A percentile compares a stretch with the other conserved stretches of the same genome.
phyloP scores from a whole-genome alignment of 75 land plant genomes.

The Cupressus sempervirens region DNA sequence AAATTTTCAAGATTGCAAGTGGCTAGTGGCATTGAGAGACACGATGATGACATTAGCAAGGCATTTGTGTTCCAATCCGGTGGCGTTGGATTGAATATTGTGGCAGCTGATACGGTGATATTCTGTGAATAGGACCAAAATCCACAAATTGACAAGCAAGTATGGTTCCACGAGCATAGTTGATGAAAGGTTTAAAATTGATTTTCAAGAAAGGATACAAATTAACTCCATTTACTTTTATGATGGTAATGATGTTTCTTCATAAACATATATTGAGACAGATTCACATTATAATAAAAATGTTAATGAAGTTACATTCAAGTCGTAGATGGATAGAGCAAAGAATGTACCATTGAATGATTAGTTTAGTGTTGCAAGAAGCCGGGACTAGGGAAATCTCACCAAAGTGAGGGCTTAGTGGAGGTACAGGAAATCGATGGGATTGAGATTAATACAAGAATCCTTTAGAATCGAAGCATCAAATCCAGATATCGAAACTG shows the following conservation, averaged over 20 bases:
- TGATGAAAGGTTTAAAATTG: slow-evolving; percentile 31
- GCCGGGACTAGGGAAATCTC: too few relatives aligned
- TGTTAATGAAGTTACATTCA: slow-evolving; percentile 56
- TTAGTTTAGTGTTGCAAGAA: slow-evolving; percentile 13
- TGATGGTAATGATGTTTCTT: slow-evolving; percentile 9
- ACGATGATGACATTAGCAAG: neutral
- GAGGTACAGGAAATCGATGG: too few relatives aligned
- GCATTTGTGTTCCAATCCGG: slow-evolving; percentile 92
- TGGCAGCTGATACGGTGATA: slow-evolving; percentile 96
- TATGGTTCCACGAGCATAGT: slow-evolving; percentile 14
- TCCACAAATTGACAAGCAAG: slow-evolving; percentile 94
- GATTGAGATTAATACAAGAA: too few relatives aligned
- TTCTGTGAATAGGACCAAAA: slow-evolving; percentile 98
- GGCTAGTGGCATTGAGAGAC: neutral
- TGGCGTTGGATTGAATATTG: slow-evolving; percentile 89
- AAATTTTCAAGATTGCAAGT: too few relatives aligned
- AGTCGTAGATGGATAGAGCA: slow-evolving; percentile 51
- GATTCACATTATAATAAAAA: slow-evolving; percentile 18
- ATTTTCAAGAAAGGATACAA: neutral
- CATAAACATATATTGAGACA: slow-evolving; percentile 10
- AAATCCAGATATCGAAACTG: too few relatives aligned
- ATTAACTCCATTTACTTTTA: slow-evolving; percentile 21
- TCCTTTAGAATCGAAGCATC: too few relatives aligned
- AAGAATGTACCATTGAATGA: slow-evolving; percentile 32
- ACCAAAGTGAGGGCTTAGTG: too few relatives aligned